These are phyloP conservation scores for Clarireedia monteithiana DNA, from an alignment of 2,329 filamentous ascomycete genomes.

Conservation along the genomic window DNA sequence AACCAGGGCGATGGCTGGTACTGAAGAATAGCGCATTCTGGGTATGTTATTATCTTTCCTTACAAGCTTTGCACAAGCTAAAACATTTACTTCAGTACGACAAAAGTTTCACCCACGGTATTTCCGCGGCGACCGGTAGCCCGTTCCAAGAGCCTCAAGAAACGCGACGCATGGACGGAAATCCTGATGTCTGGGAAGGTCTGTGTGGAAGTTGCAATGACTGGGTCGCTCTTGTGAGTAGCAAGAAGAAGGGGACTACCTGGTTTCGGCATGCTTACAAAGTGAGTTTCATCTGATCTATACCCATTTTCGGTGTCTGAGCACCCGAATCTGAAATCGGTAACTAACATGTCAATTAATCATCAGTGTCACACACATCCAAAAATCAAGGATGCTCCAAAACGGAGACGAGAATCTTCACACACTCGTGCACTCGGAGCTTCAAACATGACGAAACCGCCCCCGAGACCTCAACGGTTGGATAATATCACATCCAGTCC, in stretches of 20 bases:
- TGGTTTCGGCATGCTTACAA: conserved; percentile 90
- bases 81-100: conserved; percentile 51
- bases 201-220: conserved; percentile 71
- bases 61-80: not conserved
- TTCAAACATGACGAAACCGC: conserved; percentile 36
- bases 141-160: conserved; percentile 72
- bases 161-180: conserved; percentile 69
- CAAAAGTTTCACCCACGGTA: conserved; percentile 82
- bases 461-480: conserved; percentile 26
- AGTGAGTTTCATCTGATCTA: conserved; percentile 37
- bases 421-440: conserved; percentile 33
- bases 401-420: conserved; percentile 56
- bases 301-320: not conserved
- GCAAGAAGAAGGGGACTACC: conserved; percentile 86
- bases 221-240: conserved; percentile 75
- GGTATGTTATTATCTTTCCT: not conserved
- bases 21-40: conserved; percentile 88
- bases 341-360: not conserved
- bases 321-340: not conserved
- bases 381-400: conserved; percentile 64
- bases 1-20: conserved; percentile 76
- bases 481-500: conserved; percentile 4
- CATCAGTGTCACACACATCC: conserved; percentile 58
- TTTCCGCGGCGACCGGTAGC: conserved; percentile 72
- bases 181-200: conserved; percentile 75